Base-by-base conservation (phyloP, 2,329 filamentous ascomycete species). In the Meredithiella fracta region DNA sequence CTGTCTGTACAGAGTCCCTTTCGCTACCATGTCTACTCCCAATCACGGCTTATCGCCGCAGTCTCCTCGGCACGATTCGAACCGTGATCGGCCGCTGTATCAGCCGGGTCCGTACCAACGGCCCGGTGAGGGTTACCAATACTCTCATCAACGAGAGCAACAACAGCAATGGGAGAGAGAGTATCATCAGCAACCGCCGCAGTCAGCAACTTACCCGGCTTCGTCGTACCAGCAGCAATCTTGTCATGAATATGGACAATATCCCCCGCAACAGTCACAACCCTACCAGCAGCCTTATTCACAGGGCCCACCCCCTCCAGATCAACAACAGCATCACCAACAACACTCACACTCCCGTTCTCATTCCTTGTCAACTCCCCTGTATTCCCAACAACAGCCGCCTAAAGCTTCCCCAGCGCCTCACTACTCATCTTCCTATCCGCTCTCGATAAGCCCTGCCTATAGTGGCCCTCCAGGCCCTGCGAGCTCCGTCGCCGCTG, bases 281-380 rank as follows among this genome's bases (percentile, higher is more conserved):
- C 56, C 54, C 22, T 29, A 57, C 2, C 29, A 37, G 9, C 51
- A 57, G 2, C 44, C 47, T 3, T 51, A 57, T 14, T 26, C 38
- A 8, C 51, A 42, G 11, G 20, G 61, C 59, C 11, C n/a, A n/a
- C n/a, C n/a, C n/a, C n/a, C n/a, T n/a, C n/a, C n/a, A n/a, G n/a
- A n/a, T n/a, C n/a, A n/a, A n/a, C n/a, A 26, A 37, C 25, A 17
- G 11, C 51, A 25, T 53, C 53, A 55, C 47, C 60, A 63, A 53
- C 63, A 63, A 51, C 62, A 61, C 34, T 51, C 17, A 22, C 55
- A 57, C 20, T 47, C 55, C 20, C 50, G 38, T 22, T 57, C 42
- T 6, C 55, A 57, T 57, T 57, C 55, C 51, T 53, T 40, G 23
- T 25, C 49, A 20, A 50, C 47, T 42, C 29, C 57, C 57, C 57